Evolutionary conservation across 331 rosid species (phyloP).

Genomic region (Telfairia occidentalis): DNA sequence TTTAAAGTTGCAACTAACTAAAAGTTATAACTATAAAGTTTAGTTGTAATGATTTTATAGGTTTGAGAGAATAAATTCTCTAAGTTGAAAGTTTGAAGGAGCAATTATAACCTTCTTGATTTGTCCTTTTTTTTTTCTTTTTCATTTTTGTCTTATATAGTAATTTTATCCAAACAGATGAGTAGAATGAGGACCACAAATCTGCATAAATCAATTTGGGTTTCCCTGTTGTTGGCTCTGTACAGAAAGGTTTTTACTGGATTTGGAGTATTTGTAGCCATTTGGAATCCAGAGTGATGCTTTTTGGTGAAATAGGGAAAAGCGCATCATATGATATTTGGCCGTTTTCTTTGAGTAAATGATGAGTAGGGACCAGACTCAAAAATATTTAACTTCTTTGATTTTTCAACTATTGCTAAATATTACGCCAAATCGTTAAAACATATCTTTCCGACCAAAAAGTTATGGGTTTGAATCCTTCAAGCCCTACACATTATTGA

Average conservation of each 20-base stretch:
- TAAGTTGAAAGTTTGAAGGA: neutral
- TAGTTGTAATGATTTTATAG: neutral
- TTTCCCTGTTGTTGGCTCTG: neutral
- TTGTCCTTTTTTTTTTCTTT: neutral
- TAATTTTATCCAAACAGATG: neutral
- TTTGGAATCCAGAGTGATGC: neutral
- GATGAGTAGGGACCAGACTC: too few relatives aligned
- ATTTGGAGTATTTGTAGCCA: neutral
- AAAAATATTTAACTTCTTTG: too few relatives aligned
- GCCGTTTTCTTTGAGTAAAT: neutral
- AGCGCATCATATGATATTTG: neutral
- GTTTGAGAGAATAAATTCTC: neutral
- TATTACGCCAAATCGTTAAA: too few relatives aligned
- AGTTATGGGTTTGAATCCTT: too few relatives aligned
- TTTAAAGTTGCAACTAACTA: neutral
- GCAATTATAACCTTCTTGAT: neutral
- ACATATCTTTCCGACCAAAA: too few relatives aligned
- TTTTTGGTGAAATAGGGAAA: conserved; percentile 4
- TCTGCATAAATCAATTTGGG: neutral
- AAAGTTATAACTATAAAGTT: neutral
- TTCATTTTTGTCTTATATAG: neutral
- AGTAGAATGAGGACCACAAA: neutral
- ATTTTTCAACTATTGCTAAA: too few relatives aligned
- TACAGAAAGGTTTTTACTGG: neutral
- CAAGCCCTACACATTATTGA: too few relatives aligned